Evolutionary conservation across 2,329 filamentous ascomycete species (phyloP), one percentile per base, ranked within the genome.

Genomic region (Botrytis fragariae): DNA sequence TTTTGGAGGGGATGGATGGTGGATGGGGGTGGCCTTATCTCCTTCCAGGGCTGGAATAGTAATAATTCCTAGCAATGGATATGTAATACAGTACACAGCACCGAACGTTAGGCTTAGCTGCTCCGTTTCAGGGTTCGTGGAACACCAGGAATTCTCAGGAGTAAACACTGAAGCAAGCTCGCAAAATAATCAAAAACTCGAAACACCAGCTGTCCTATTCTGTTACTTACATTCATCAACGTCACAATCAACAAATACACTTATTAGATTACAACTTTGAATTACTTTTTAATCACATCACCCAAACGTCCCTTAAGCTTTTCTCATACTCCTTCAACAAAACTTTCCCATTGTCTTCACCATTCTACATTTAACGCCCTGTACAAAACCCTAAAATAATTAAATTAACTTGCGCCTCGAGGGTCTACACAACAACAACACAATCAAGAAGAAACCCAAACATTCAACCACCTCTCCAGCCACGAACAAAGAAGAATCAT

Each of bases 191-290:
- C 18, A 54, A n/a, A 25, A 54, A n/a, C 37, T 1, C 61, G 16
- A 64, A 64, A 44, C 39, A 70, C 48, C 68, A 61, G 51, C 68
- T 70, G 68, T 70, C 54, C 68, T 32, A 35, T 44, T 44, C 20
- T 60, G 45, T 51, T 7, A 9, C 44, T 29, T 25, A 4, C 48
- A 25, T 37, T 16, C 29, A 44, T 22, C 45, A 37, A 42, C 12
- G n/a, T 69, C 45, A n/a, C 35, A 35, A 18, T 59, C 48, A n/a
- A n/a, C 45, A 22, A 37, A 51, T 6, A n/a, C 44, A 18, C 39
- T 60, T 60, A 20, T 9, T 60, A 35, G 61, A 63, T 12, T 14
- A 10, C 12, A 2, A 14, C 16, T 62, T n/a, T 42, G 60, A 51
- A 51, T 51, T 12, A 51, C 25, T 25, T 14, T 51, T 51, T 51